A percentile compares a stretch with the other conserved stretches of the same genome.
Conservation (phyloP, 2,329 filamentous ascomycete species). For the Colletotrichum liaoningense region DNA sequence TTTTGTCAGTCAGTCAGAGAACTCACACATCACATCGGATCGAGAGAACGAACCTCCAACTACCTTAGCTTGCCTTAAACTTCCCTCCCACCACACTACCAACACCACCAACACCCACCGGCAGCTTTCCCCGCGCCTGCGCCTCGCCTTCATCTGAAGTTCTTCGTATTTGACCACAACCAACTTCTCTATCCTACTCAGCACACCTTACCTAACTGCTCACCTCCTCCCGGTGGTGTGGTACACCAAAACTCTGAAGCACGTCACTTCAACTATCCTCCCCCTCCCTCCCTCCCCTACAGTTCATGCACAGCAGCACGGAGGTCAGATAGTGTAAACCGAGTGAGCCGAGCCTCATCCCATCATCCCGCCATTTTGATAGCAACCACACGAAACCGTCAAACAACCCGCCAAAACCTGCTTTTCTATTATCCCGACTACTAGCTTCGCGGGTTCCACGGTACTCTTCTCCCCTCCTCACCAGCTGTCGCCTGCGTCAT, state of each 20-base stretch:
- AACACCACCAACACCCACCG: neutral
- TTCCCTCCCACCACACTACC: too few relatives aligned
- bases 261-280: neutral
- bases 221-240: neutral
- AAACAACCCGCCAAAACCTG: constrained; percentile 24
- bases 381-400: constrained; percentile 29
- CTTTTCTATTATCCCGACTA: neutral
- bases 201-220: neutral
- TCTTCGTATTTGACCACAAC: neutral
- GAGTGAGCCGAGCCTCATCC: constrained; percentile 1
- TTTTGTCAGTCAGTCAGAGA: neutral
- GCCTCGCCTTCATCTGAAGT: neutral
- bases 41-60: neutral
- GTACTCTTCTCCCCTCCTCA: neutral
- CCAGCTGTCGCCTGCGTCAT: constrained; percentile 11
- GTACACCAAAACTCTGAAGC: constrained; percentile 10
- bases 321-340: neutral
- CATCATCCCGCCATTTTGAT: neutral
- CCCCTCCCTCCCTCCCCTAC: neutral
- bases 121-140: neutral
- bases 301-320: neutral
- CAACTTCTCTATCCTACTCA: neutral
- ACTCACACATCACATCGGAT: neutral
- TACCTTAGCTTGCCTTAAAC: neutral
- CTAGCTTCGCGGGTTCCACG: too few relatives aligned